phyloP scores from a whole-genome alignment of 1,284 basidiomycete species.

The Gomphus bonarii region DNA sequence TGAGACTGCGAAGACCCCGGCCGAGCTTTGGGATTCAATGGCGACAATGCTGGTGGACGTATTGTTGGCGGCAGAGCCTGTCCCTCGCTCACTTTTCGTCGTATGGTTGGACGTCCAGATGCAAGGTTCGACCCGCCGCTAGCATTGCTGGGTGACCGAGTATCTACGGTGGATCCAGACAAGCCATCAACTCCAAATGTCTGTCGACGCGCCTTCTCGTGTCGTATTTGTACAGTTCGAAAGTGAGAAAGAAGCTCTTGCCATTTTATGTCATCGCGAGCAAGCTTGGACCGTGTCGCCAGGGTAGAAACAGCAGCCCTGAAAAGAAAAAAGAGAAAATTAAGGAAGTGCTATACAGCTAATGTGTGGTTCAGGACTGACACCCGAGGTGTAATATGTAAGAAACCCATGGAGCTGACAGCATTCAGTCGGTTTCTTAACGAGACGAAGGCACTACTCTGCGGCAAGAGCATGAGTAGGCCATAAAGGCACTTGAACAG shows the following conservation, averaged over 20 bases:
- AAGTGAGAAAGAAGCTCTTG: slow-evolving; percentile 83
- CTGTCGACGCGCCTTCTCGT: slow-evolving; percentile 77
- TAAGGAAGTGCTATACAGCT: slow-evolving; percentile 4
- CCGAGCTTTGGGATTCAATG: slow-evolving; percentile 61
- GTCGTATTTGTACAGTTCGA: slow-evolving; percentile 71
- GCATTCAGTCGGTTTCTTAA: slow-evolving; percentile 90
- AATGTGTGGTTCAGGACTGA: slow-evolving; percentile 25
- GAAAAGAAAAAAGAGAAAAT: background rate
- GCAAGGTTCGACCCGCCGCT: background rate
- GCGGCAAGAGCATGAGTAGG: slow-evolving; percentile 93
- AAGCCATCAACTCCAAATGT: slow-evolving; percentile 44
- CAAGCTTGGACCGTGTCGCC: slow-evolving; percentile 60
- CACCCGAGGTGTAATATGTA: slow-evolving; percentile 81
- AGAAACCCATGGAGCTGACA: slow-evolving; percentile 89
- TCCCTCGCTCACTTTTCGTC: slow-evolving; percentile 44
- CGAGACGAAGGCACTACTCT: slow-evolving; percentile 94
- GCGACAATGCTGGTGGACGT: slow-evolving; percentile 47
- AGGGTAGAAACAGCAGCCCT: slow-evolving; percentile 16
- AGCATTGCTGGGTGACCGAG: background rate
- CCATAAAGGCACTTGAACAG: slow-evolving; percentile 98
- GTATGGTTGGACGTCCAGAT: slow-evolving; percentile 32
- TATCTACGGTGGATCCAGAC: slow-evolving; percentile 26
- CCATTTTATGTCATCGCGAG: slow-evolving; percentile 89
- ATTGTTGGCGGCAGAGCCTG: slow-evolving; percentile 20
- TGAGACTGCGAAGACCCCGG: slow-evolving; percentile 29